Evolutionary conservation across 2,329 filamentous ascomycete genomes (phyloP).

Genomic region (Penicillium sp.): DNA sequence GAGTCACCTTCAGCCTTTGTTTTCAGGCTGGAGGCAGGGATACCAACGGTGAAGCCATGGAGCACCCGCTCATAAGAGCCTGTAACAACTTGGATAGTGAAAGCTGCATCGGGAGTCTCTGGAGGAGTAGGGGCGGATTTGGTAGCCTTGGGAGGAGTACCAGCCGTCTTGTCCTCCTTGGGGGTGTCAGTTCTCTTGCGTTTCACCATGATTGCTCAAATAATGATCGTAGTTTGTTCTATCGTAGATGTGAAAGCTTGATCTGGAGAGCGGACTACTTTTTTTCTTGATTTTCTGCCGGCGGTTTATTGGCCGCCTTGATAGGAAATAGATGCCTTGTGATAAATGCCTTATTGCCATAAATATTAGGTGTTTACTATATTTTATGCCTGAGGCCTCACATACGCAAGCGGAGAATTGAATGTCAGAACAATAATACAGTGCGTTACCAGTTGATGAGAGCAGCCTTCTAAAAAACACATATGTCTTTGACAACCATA

Average conservation of each 20-base stretch:
- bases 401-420: slow-evolving; percentile 9
- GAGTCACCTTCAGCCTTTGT: slow-evolving; percentile 22
- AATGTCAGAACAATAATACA: slow-evolving; percentile 9
- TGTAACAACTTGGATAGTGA: slow-evolving; percentile 82
- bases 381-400: slow-evolving; percentile 7
- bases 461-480: not conserved
- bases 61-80: slow-evolving; percentile 93
- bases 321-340: slow-evolving; percentile 10
- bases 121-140: slow-evolving; percentile 30
- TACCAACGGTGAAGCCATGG: slow-evolving; percentile 80
- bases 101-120: slow-evolving; percentile 27
- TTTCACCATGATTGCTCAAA: slow-evolving; percentile 37
- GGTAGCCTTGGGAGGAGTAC: slow-evolving; percentile 30
- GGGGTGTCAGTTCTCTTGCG: slow-evolving; percentile 41
- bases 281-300: slow-evolving; percentile 22
- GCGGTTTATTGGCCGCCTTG: slow-evolving; percentile 18
- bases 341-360: slow-evolving; percentile 6
- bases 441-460: slow-evolving; percentile 13
- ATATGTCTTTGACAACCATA: not conserved
- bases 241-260: slow-evolving; percentile 1
- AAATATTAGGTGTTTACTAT: not conserved
- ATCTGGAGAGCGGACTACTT: slow-evolving; percentile 10
- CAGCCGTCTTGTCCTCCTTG: slow-evolving; percentile 23
- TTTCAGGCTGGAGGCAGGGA: slow-evolving; percentile 45
- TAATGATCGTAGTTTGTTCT: not conserved